A percentile compares a stretch with the other conserved stretches of the same genome.
Conservation (phyloP, 169 alveolate genomes). For the Eimeria brunetti region DNA sequence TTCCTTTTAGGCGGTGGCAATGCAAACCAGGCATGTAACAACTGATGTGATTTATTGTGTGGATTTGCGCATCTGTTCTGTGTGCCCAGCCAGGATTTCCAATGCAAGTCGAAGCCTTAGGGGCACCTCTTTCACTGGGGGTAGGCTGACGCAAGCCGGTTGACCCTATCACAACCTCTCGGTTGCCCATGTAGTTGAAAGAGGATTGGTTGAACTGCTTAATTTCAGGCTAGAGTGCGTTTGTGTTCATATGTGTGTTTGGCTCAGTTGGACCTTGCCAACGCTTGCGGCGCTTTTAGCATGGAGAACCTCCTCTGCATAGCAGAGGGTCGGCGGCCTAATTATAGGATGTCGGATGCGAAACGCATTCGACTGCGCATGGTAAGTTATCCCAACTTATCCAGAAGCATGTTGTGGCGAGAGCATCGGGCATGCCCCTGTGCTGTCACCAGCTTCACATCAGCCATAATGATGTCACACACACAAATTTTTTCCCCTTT, state of each 20-base stretch:
- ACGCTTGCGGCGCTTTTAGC: conserved; percentile 22
- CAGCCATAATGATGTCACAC: not conserved
- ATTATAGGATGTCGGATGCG: conserved; percentile 1
- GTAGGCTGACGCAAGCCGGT: not conserved
- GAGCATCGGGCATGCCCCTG: not conserved
- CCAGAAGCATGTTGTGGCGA: not conserved
- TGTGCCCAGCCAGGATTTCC: conserved; percentile 57
- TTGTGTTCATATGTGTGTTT: not conserved
- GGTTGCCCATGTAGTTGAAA: not conserved
- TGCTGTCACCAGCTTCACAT: not conserved
- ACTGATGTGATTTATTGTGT: not conserved
- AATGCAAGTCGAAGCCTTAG: conserved; percentile 20
- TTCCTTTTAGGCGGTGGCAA: not conserved
- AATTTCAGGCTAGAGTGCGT: not conserved
- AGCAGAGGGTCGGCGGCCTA: conserved; percentile 20
- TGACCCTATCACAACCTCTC: not conserved
- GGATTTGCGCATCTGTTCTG: conserved; percentile 1
- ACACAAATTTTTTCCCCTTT: not conserved
- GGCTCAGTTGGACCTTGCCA: not conserved
- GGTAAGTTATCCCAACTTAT: not conserved
- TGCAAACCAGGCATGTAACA: not conserved
- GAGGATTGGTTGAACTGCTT: not conserved
- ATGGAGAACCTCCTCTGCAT: conserved; percentile 54
- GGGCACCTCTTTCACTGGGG: not conserved
- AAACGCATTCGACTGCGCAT: not conserved